Conservation (phyloP, 345 rosid species). For the Adansonia digitata region DNA sequence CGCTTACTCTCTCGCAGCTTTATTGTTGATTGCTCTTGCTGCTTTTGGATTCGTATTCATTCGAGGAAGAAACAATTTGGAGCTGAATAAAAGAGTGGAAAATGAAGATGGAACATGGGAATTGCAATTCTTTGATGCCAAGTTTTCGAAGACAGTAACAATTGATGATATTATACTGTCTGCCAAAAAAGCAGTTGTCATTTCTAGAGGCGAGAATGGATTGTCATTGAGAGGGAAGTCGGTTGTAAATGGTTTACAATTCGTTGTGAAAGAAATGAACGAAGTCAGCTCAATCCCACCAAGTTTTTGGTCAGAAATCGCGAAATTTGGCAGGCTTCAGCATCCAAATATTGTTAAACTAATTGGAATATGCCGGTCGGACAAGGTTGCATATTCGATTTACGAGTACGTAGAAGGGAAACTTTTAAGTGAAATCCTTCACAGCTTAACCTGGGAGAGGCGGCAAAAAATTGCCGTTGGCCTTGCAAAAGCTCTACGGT, state of each 20-base stretch:
- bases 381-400: conserved; percentile 43
- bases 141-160: conserved; percentile 33
- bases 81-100: conserved; percentile 52
- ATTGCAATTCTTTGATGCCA: conserved; percentile 45
- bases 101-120: conserved; percentile 72
- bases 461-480: conserved; percentile 55
- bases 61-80: conserved; percentile 29
- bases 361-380: conserved; percentile 48
- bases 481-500: conserved; percentile 53
- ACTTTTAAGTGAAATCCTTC: conserved; percentile 38
- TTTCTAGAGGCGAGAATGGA: conserved; percentile 33
- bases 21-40: conserved; percentile 26
- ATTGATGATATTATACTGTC: conserved; percentile 39
- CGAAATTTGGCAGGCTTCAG: conserved; percentile 34
- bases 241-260: conserved; percentile 24
- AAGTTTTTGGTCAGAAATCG: conserved; percentile 31
- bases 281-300: conserved; percentile 25
- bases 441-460: conserved; percentile 54
- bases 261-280: conserved; percentile 43
- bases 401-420: conserved; percentile 55
- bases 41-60: conserved; percentile 30
- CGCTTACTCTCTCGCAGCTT: conserved; percentile 32
- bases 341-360: conserved; percentile 59
- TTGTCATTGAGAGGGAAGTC: conserved; percentile 29
- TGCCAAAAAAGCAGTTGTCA: conserved; percentile 41